Evolutionary conservation across 306 rosid genomes (phyloP).

Genomic region (Phaseolus lunatus): DNA sequence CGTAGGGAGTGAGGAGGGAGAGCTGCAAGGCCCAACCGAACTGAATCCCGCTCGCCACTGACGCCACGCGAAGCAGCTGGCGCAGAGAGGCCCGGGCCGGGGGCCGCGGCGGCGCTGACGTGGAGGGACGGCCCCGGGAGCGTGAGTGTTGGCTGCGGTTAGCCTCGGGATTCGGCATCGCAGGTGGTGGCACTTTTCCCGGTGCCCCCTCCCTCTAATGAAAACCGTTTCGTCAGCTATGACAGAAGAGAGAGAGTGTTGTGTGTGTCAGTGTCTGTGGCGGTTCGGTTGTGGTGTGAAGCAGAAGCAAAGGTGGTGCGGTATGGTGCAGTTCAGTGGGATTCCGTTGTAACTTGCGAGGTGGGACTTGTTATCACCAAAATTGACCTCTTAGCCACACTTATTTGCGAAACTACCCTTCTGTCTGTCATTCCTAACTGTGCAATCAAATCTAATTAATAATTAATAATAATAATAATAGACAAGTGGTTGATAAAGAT

Average conservation of each 20-base stretch:
- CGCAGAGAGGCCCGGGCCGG: constrained; percentile 58
- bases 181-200: constrained; percentile 19
- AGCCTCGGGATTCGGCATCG: constrained; percentile 62
- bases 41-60: constrained; percentile 89
- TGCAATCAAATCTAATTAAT: no score
- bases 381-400: neutral
- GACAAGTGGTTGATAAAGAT: no score
- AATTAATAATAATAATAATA: no score
- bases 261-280: neutral
- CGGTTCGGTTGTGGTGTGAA: constrained; percentile 1
- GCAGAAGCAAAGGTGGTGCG: constrained; percentile 32
- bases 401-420: constrained; percentile 26
- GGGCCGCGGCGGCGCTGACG: constrained; percentile 43
- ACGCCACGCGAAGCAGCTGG: constrained; percentile 72
- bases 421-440: neutral
- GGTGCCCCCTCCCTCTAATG: neutral
- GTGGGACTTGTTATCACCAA: neutral
- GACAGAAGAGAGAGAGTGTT: neutral
- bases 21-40: constrained; percentile 99
- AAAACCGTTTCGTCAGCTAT: neutral
- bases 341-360: neutral
- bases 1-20: constrained; percentile 85
- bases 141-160: constrained; percentile 2
- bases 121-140: constrained; percentile 43
- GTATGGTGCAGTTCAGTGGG: constrained; percentile 8